These are phyloP conservation scores for Asterella californica DNA, from an alignment of 225 moss, liverwort and hornwort species.

Conservation along the genomic window DNA sequence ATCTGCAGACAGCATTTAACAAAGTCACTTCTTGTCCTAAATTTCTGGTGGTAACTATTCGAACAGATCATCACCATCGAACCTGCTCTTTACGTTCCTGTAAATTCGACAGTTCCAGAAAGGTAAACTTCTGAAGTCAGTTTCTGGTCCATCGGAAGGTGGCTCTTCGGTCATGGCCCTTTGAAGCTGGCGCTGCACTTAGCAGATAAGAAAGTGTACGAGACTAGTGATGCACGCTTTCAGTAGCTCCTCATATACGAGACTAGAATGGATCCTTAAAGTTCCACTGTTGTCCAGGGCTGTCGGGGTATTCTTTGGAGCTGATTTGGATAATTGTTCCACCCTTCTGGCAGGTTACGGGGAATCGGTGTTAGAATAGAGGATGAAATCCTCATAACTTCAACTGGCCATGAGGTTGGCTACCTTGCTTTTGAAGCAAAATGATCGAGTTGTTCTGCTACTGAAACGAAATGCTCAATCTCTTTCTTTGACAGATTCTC, in stretches of 20 bases:
- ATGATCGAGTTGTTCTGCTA: background rate
- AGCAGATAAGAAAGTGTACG: too few species aligned
- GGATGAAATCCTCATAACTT: slow-evolving; percentile 89
- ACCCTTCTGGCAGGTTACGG: slow-evolving; percentile 53
- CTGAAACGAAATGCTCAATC: background rate
- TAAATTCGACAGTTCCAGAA: slow-evolving; percentile 64
- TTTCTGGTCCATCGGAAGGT: background rate
- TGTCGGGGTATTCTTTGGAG: background rate
- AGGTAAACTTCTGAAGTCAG: slow-evolving; percentile 39
- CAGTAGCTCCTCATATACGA: background rate
- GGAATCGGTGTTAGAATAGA: slow-evolving; percentile 97
- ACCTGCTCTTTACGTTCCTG: slow-evolving; percentile 84
- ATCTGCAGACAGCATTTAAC: background rate
- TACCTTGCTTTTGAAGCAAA: background rate
- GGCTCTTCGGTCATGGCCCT: background rate
- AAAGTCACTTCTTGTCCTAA: background rate
- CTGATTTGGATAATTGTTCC: background rate
- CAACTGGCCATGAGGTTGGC: slow-evolving; percentile 75
- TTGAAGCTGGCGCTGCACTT: too few species aligned
- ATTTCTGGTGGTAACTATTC: background rate
- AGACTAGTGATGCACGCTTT: background rate
- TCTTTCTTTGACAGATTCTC: background rate
- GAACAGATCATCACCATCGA: slow-evolving; percentile 93
- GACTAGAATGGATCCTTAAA: background rate
- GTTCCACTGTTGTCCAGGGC: background rate